A percentile compares a stretch with the other conserved stretches of the same genome.
Conservation (phyloP, 768 basidiomycete genomes). For the Suillus occidentalis region DNA sequence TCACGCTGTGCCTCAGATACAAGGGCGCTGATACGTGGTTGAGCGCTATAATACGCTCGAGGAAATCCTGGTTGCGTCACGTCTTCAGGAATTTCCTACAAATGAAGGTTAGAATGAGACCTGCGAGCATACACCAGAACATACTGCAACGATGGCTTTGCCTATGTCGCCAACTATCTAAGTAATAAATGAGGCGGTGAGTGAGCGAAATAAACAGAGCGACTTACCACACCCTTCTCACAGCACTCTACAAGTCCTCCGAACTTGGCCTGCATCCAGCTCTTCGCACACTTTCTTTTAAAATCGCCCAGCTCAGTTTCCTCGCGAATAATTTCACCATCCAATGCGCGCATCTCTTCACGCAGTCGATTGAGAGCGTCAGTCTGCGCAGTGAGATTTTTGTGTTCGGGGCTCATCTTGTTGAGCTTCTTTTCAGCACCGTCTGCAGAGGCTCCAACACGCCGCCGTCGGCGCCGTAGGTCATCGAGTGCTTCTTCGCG, state of each 20-base stretch:
- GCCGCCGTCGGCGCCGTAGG: constrained; percentile 66
- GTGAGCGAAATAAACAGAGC: neutral
- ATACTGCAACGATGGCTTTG: constrained; percentile 44
- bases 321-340: constrained; percentile 80
- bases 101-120: constrained; percentile 8
- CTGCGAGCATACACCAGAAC: constrained; percentile 7
- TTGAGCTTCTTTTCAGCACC: constrained; percentile 83
- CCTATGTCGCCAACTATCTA: constrained; percentile 53
- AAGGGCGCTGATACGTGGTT: constrained; percentile 58
- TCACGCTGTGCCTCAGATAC: constrained; percentile 61
- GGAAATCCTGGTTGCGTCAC: constrained; percentile 77
- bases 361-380: constrained; percentile 68
- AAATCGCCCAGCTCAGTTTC: constrained; percentile 81
- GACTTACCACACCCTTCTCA: constrained; percentile 67
- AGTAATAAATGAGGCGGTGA: neutral
- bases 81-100: constrained; percentile 79
- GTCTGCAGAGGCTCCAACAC: constrained; percentile 70
- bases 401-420: constrained; percentile 90
- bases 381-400: constrained; percentile 73
- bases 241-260: constrained; percentile 82
- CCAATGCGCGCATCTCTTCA: constrained; percentile 75
- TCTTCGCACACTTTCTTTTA: constrained; percentile 68
- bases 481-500: constrained; percentile 84
- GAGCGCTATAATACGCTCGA: constrained; percentile 69
- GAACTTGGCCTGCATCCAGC: constrained; percentile 83